phyloP scores from a whole-genome alignment of 768 basidiomycete genomes.

The Mycena maculata region DNA sequence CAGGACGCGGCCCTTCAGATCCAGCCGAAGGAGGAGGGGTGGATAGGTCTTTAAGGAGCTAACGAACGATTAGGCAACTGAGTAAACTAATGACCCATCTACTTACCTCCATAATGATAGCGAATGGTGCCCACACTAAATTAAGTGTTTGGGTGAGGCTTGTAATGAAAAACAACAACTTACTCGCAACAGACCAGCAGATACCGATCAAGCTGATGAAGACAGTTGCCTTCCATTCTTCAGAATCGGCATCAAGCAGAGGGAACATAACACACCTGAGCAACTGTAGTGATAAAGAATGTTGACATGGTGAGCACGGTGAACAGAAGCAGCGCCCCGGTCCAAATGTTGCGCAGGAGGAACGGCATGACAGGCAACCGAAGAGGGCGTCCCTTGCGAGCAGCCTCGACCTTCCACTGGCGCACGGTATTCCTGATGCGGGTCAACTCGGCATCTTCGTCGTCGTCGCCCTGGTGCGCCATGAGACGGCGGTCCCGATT shows the following conservation, averaged over 20 bases:
- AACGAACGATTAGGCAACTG: conserved; percentile 12
- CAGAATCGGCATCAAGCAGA: neutral
- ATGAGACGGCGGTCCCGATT: conserved; percentile 86
- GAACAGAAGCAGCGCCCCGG: conserved; percentile 85
- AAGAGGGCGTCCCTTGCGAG: conserved; percentile 76
- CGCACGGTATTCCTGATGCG: conserved; percentile 78
- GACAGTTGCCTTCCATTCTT: conserved; percentile 69
- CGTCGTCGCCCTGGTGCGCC: conserved; percentile 74
- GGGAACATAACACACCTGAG: conserved; percentile 58
- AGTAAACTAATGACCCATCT: neutral
- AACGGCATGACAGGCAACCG: conserved; percentile 90
- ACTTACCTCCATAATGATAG: conserved; percentile 95
- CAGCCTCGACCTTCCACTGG: conserved; percentile 89
- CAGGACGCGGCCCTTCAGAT: conserved; percentile 48
- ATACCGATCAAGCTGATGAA: conserved; percentile 90
- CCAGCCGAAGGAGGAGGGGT: conserved; percentile 43
- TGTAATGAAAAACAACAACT: neutral
- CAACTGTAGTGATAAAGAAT: conserved; percentile 86
- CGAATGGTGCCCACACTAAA: conserved; percentile 89
- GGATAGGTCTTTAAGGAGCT: conserved; percentile 83
- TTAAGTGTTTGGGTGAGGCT: neutral
- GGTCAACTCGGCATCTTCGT: conserved; percentile 79
- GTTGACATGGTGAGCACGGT: conserved; percentile 83
- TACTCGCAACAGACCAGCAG: conserved; percentile 93
- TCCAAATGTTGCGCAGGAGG: conserved; percentile 94